Conservation (phyloP, 169 alveolate species). For the Pseudocohnilembus persalinus region DNA sequence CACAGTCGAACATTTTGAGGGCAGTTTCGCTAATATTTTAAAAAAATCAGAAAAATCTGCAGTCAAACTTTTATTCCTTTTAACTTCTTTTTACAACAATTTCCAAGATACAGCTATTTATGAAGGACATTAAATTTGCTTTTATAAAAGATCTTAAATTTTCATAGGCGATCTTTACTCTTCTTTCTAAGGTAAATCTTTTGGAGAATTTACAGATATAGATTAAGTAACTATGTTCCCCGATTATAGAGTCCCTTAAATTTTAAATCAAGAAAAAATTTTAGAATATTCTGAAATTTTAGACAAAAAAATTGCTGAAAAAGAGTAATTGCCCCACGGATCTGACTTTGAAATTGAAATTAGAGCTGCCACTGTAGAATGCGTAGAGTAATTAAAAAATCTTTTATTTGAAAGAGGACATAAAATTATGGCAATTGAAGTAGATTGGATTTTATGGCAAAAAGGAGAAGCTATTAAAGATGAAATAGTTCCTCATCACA, state of each 20-base stretch:
- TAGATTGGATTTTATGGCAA: slow-evolving; percentile 87
- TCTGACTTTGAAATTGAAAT: slow-evolving; percentile 80
- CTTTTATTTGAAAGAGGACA: slow-evolving; percentile 44
- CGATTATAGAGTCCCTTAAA: slow-evolving; percentile 89
- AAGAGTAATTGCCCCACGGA: slow-evolving; percentile 63
- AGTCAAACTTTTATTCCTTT: slow-evolving; percentile 48
- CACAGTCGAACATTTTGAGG: slow-evolving; percentile 55
- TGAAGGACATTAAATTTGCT: slow-evolving; percentile 78
- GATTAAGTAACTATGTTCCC: slow-evolving; percentile 87
- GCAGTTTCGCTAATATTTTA: slow-evolving; percentile 58
- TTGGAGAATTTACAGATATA: slow-evolving; percentile 64
- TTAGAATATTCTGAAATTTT: slow-evolving; percentile 71
- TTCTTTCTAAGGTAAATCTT: slow-evolving; percentile 63
- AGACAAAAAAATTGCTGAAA: slow-evolving; percentile 51
- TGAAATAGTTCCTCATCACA: slow-evolving; percentile 74
- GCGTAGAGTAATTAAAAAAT: slow-evolving; percentile 65
- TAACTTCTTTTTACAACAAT: slow-evolving; percentile 68
- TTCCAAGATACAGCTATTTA: slow-evolving; percentile 85
- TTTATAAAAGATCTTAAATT: slow-evolving; percentile 87
- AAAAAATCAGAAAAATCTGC: slow-evolving; percentile 59
- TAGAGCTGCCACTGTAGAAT: slow-evolving; percentile 78
- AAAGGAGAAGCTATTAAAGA: slow-evolving; percentile 74
- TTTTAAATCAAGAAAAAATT: slow-evolving; percentile 68
- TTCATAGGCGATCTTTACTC: slow-evolving; percentile 81
- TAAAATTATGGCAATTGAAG: slow-evolving; percentile 33